Conservation (phyloP, 2,329 filamentous ascomycete genomes). For the Aspergillus quadrilineatus region DNA sequence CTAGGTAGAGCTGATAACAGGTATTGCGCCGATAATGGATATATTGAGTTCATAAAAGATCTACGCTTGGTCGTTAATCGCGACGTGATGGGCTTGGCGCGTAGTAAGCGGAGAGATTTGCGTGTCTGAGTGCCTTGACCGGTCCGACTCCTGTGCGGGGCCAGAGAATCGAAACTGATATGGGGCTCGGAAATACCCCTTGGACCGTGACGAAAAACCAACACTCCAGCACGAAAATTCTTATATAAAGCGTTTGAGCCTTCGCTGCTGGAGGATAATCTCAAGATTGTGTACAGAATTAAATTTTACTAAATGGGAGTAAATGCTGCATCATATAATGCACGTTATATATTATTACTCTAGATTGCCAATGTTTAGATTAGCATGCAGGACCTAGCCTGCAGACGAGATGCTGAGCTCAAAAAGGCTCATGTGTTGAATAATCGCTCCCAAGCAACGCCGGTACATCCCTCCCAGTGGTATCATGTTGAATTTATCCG, state of each 20-base stretch:
- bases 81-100: conserved; percentile 21
- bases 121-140: conserved; percentile 9
- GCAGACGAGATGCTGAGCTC: conserved; percentile 15
- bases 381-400: conserved; percentile 25
- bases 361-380: conserved; percentile 41
- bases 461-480: conserved; percentile 44
- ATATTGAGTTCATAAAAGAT: neutral
- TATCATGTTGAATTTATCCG: conserved; percentile 52
- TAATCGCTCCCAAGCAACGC: conserved; percentile 41
- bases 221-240: neutral
- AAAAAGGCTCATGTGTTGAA: conserved; percentile 38
- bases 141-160: neutral
- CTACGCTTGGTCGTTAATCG: conserved; percentile 6
- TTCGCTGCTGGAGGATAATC: too few relatives aligned
- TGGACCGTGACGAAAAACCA: neutral
- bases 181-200: conserved; percentile 7
- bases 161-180: neutral
- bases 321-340: conserved; percentile 5
- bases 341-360: conserved; percentile 21
- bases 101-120: neutral
- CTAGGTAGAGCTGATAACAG: neutral
- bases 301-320: neutral
- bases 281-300: too few relatives aligned
- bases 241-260: neutral
- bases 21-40: neutral